Conservation (phyloP, 805 yeast species). For the Cyberlindnera maritima region DNA sequence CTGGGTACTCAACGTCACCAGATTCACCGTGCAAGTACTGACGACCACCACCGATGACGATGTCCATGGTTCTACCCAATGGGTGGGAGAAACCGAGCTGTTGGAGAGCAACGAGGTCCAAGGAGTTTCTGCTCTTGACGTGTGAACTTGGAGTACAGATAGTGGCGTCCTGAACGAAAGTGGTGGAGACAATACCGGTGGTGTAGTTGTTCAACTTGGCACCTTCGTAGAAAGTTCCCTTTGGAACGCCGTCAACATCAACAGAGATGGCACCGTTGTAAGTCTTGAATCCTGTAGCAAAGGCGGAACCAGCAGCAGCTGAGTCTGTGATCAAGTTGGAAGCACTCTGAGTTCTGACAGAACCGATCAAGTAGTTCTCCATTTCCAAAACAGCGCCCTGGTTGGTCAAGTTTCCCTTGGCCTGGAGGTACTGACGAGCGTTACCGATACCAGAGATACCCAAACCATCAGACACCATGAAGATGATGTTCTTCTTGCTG, state of each 20-base stretch:
- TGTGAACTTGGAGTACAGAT: constrained; percentile 88
- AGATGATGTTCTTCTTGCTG: constrained; percentile 69
- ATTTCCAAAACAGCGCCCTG: constrained; percentile 53
- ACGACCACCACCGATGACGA: constrained; percentile 88
- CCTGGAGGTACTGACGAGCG: constrained; percentile 72
- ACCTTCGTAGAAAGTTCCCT: constrained; percentile 86
- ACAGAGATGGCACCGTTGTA: constrained; percentile 95
- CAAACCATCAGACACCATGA: constrained; percentile 91
- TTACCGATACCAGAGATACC: constrained; percentile 83
- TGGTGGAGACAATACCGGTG: constrained; percentile 90
- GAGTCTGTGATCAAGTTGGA: constrained; percentile 82
- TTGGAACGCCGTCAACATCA: constrained; percentile 58
- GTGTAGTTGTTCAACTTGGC: constrained; percentile 74
- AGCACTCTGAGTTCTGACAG: constrained; percentile 80
- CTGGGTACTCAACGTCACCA: constrained; percentile 27
- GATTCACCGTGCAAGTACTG: constrained; percentile 67
- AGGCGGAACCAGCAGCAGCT: constrained; percentile 96
- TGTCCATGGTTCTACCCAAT: constrained; percentile 73
- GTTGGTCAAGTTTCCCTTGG: constrained; percentile 44
- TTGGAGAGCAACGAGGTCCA: constrained; percentile 80
- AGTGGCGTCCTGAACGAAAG: constrained; percentile 90
- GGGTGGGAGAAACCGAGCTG: constrained; percentile 74
- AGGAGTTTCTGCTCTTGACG: constrained; percentile 67
- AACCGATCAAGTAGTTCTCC: constrained; percentile 72
- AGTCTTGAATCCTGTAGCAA: constrained; percentile 75